Conservation (phyloP, 139 green algal species). For the Mesotaenium endlicherianum region DNA sequence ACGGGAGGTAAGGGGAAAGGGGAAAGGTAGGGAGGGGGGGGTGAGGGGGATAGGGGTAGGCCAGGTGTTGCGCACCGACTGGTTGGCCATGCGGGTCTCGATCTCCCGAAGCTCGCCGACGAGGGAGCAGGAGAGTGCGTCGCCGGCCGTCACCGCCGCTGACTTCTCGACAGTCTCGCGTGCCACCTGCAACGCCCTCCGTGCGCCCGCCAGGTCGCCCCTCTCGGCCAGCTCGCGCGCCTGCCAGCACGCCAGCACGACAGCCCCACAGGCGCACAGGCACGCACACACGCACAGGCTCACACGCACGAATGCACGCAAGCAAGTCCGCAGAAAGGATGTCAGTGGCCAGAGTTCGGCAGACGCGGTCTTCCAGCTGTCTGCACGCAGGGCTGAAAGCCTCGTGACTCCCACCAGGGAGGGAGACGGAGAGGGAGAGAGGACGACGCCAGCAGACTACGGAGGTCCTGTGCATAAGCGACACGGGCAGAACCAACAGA, state of each 20-base stretch:
- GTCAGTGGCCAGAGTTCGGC: too few species aligned
- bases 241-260: not conserved
- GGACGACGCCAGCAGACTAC: too few species aligned
- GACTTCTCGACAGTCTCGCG: not conserved
- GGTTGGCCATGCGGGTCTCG: slow-evolving; percentile 13
- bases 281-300: too few species aligned
- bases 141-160: not conserved
- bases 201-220: slow-evolving; percentile 10
- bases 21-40: not conserved
- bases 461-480: too few species aligned
- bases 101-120: slow-evolving; percentile 13
- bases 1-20: too few species aligned
- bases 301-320: not conserved
- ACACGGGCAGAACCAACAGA: too few species aligned
- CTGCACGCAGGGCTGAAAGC: too few species aligned
- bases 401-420: too few species aligned
- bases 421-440: too few species aligned
- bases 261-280: too few species aligned
- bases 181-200: slow-evolving; percentile 2
- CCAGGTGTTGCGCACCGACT: not conserved
- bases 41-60: not conserved
- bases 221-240: slow-evolving; percentile 1
- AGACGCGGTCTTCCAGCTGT: too few species aligned
- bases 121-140: not conserved
- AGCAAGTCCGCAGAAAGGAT: too few species aligned